A percentile compares a stretch with the other conserved stretches of the same genome.
These are phyloP conservation scores for Malus orientalis DNA, from an alignment of 306 rosid species.

Conservation along the genomic window DNA sequence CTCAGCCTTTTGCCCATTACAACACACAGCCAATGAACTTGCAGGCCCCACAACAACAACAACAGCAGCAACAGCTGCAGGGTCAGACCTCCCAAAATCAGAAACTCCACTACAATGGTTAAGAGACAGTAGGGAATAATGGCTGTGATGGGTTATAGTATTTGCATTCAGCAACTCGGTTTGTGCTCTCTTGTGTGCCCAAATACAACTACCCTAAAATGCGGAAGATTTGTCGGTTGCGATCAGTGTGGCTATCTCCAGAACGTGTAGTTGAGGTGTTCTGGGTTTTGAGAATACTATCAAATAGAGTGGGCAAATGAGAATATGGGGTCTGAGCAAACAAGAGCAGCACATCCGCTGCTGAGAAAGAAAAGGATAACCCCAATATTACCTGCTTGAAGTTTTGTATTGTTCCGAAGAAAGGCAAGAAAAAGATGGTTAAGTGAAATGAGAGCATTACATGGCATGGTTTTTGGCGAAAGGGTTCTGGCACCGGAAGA, in stretches of 20 bases:
- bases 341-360: constrained; percentile 58
- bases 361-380: constrained; percentile 70
- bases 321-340: constrained; percentile 36
- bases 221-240: constrained; percentile 38
- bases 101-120: constrained; percentile 89
- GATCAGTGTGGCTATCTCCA: constrained; percentile 24
- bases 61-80: constrained; percentile 48
- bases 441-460: constrained; percentile 42
- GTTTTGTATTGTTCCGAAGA: constrained; percentile 62
- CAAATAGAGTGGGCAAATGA: constrained; percentile 34
- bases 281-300: constrained; percentile 39
- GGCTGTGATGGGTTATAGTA: constrained; percentile 87
- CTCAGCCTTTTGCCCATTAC: constrained; percentile 95
- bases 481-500: constrained; percentile 48
- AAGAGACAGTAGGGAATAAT: constrained; percentile 31
- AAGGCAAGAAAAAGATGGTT: constrained; percentile 25
- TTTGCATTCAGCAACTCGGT: constrained; percentile 77
- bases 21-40: constrained; percentile 82
- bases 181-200: constrained; percentile 76
- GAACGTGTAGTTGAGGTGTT: constrained; percentile 23
- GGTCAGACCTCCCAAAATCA: constrained; percentile 88
- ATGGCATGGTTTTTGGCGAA: constrained; percentile 68
- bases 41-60: constrained; percentile 77
- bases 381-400: constrained; percentile 55
- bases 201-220: constrained; percentile 42